Base-by-base conservation (phyloP, 257 asterid genomes). In the Salvia hispanica region DNA sequence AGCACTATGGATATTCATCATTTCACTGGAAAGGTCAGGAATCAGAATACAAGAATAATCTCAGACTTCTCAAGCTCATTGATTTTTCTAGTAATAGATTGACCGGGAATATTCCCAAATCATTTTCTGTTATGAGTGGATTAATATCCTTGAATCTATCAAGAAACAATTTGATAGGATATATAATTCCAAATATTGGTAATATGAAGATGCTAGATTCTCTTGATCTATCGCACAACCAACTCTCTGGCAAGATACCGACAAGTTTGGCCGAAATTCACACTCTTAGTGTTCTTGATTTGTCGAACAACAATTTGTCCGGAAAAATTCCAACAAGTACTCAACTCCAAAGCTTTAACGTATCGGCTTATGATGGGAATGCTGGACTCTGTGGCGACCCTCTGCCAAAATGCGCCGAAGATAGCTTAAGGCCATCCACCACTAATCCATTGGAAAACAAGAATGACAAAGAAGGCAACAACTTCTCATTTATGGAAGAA, bases 201-300 rank as follows among this genome's bases (percentile, higher is more conserved):
- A 42, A 72, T 8, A 80, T 83, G 80, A 61, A 64, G 25, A 55
- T 36, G 65, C 42, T 80, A 48, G 82, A 80, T 52, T 25, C 16
- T 8, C 82, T 80, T 34, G 84, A 80, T 50, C 2, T 80, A 2
- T 77, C 88, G 11, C 14, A 50, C 21, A 80, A 83, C 65, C 69
- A 54, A 0, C 68, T 77, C 34, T 75, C 70, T 0, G 80, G 84
- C 5, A 59, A 40, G 62, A 80, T 80, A 42, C 85, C 82, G 0
- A 18, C 2, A 0, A 56, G 79, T 47, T 47, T 76, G 55, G 66
- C 69, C 9, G n/a, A 46, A 5, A 12, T 78, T 40, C 15, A 16
- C 48, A 72, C 6, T 43, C 52, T 80, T 7, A 15, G 28, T 7
- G 52, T 66, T 62, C 63, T 0, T n/a, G n/a, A n/a, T n/a, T n/a